Percentiles rank a stretch among this genome's conserved stretches.
These are phyloP conservation scores for Alternaria tenuissima DNA, from an alignment of 2,329 filamentous ascomycete genomes.

Conservation along the genomic window DNA sequence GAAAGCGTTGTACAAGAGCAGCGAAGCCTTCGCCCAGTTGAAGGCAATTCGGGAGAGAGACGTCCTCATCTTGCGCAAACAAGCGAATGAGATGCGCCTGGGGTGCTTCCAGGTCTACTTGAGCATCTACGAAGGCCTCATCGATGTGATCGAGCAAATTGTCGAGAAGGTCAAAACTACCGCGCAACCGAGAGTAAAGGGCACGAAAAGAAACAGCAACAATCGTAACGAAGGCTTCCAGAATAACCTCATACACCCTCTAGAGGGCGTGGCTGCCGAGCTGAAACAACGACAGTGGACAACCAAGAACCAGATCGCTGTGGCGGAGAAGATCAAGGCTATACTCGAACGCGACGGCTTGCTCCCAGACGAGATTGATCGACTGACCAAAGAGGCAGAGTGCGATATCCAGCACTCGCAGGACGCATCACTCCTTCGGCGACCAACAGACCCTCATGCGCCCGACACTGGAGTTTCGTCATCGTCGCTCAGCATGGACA, in stretches of 20 bases:
- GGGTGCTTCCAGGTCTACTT: neutral
- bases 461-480: accelerated
- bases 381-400: neutral
- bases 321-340: constrained; percentile 1
- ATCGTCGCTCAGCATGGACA: neutral
- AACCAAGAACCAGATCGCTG: neutral
- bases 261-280: neutral
- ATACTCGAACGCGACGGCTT: neutral
- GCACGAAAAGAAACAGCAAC: neutral
- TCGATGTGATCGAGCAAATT: neutral
- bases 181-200: neutral
- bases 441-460: neutral
- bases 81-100: neutral
- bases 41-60: neutral
- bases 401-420: neutral
- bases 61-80: neutral
- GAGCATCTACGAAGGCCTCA: neutral
- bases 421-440: accelerated
- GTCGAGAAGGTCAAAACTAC: neutral
- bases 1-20: neutral
- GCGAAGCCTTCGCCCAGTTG: neutral
- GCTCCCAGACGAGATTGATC: neutral
- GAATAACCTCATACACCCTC: neutral
- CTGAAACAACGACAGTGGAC: neutral
- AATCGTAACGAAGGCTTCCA: neutral